A percentile compares a stretch with the other conserved stretches of the same genome.
phyloP scores from a whole-genome alignment of 139 green algal species.

The Helicosporidium sp. region DNA sequence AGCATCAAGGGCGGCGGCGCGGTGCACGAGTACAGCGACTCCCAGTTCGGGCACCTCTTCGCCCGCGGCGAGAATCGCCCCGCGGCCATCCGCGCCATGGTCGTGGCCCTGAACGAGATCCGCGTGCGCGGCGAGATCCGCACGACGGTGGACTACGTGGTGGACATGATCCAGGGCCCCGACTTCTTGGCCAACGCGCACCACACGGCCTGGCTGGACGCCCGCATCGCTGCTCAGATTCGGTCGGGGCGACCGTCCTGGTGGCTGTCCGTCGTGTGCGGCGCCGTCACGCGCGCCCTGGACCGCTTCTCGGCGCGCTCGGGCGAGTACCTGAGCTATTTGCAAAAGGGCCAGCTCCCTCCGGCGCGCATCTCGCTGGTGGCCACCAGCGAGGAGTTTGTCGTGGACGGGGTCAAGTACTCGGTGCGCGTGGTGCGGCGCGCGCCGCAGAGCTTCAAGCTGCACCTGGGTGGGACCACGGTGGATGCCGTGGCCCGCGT shows the following conservation, averaged over 20 bases:
- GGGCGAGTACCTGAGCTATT: conserved; percentile 73
- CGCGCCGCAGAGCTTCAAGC: conserved; percentile 16
- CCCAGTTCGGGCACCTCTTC: conserved; percentile 95
- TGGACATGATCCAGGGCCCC: conserved; percentile 57
- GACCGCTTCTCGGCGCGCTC: conserved; percentile 24
- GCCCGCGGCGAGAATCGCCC: conserved; percentile 60
- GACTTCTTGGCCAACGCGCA: conserved; percentile 60
- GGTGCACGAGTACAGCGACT: conserved; percentile 95
- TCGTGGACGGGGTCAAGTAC: conserved; percentile 25
- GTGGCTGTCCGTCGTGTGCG: conserved; percentile 74
- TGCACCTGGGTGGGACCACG: conserved; percentile 32
- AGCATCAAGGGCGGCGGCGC: conserved; percentile 71
- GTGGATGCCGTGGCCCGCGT: conserved; percentile 65
- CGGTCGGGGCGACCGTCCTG: conserved; percentile 47
- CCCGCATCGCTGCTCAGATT: conserved; percentile 62
- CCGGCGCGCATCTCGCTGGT: conserved; percentile 52
- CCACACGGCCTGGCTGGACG: conserved; percentile 92
- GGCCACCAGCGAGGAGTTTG: conserved; percentile 33
- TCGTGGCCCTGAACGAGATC: conserved; percentile 82
- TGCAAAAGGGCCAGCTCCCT: conserved; percentile 87
- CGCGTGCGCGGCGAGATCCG: conserved; percentile 87
- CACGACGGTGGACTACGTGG: conserved; percentile 68
- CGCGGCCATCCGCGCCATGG: conserved; percentile 70
- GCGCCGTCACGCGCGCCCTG: conserved; percentile 40
- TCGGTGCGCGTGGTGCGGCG: not conserved